These are phyloP conservation scores for Penicillium ucsense DNA, from an alignment of 495 filamentous ascomycete species.

Conservation along the genomic window DNA sequence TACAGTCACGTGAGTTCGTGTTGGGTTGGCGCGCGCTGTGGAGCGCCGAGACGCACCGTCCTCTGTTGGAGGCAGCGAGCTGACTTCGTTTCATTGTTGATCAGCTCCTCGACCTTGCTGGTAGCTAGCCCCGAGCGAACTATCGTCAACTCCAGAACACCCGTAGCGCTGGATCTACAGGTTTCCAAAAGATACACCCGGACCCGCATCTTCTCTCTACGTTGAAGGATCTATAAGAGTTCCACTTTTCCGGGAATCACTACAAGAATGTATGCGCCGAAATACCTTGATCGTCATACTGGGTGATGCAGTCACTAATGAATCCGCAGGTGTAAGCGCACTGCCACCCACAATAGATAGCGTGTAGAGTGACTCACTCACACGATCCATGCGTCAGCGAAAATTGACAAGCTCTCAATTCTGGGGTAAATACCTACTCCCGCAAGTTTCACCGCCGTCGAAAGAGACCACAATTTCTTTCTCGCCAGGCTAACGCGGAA, in stretches of 20 bases:
- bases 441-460: no score
- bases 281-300: neutral
- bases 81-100: no score
- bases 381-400: constrained; percentile 32
- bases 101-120: no score
- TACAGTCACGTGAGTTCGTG: constrained; percentile 25
- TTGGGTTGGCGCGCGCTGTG: constrained; percentile 19
- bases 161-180: neutral
- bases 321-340: constrained; percentile 21
- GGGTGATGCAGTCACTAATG: constrained; percentile 10
- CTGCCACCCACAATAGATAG: neutral
- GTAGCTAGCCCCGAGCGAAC: no score
- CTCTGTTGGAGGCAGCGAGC: no score
- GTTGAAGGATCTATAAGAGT: no score
- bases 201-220: no score
- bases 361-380: constrained; percentile 5
- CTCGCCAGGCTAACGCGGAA: no score
- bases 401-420: constrained; percentile 84
- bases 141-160: neutral
- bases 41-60: constrained; percentile 8
- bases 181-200: neutral
- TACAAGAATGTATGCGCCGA: constrained; percentile 15
- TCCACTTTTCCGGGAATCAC: neutral
- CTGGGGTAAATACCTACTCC: constrained; percentile 44
- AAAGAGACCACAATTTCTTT: no score